phyloP scores from a whole-genome alignment of 2,329 filamentous ascomycete genomes.

The Metarhizium rileyi region DNA sequence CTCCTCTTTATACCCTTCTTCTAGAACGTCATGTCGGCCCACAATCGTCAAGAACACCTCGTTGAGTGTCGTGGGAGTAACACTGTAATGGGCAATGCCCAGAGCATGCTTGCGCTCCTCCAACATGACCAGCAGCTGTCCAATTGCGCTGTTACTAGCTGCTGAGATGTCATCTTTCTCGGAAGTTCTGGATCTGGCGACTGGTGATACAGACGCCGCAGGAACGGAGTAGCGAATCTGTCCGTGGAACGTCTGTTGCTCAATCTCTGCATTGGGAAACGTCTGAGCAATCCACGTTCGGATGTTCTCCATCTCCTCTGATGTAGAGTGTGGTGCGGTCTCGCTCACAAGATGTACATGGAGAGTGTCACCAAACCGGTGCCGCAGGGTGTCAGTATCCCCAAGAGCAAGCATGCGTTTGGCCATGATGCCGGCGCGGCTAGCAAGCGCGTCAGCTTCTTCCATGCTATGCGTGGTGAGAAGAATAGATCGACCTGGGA shows the following conservation, averaged over 20 bases:
- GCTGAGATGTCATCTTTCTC: neutral
- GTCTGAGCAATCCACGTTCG: constrained; percentile 52
- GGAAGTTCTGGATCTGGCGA: constrained; percentile 20
- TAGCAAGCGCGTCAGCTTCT: constrained; percentile 81
- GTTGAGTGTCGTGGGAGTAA: constrained; percentile 78
- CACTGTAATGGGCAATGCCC: constrained; percentile 77
- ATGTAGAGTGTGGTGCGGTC: constrained; percentile 62
- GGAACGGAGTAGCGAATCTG: constrained; percentile 76
- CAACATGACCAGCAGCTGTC: constrained; percentile 59
- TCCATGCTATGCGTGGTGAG: constrained; percentile 95
- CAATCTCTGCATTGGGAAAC: constrained; percentile 58
- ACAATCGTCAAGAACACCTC: constrained; percentile 86
- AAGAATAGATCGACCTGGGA: constrained; percentile 66
- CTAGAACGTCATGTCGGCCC: constrained; percentile 60
- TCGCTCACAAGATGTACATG: constrained; percentile 73
- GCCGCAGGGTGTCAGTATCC: constrained; percentile 60
- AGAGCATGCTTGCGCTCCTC: constrained; percentile 61
- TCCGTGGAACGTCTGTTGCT: constrained; percentile 69
- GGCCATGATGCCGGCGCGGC: constrained; percentile 77
- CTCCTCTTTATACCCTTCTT: constrained; percentile 45
- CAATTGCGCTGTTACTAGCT: constrained; percentile 41
- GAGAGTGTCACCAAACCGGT: constrained; percentile 66
- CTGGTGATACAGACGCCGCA: constrained; percentile 47
- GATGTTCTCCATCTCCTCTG: constrained; percentile 57
- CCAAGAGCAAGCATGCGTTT: constrained; percentile 78